A percentile compares a stretch with the other conserved stretches of the same genome.
phyloP scores from a whole-genome alignment of 257 asterid species.

The Thymus mandschuricus region DNA sequence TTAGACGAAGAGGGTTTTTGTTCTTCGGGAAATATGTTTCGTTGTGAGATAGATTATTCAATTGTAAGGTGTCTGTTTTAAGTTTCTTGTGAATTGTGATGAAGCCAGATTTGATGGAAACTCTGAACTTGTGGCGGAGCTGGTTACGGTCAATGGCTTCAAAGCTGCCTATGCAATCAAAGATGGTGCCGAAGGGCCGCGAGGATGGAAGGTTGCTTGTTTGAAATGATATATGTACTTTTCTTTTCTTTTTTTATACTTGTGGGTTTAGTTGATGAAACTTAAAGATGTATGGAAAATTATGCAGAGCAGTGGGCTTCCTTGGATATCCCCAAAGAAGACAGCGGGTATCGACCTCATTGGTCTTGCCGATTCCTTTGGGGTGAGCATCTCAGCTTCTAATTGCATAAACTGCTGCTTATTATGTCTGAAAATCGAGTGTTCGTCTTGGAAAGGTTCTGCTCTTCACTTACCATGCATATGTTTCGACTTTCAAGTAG shows the following conservation, averaged over 20 bases:
- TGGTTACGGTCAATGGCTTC: conserved; percentile 88
- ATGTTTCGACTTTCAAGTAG: not conserved
- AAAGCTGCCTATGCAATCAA: conserved; percentile 92
- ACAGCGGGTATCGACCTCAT: conserved; percentile 48
- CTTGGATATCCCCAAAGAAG: conserved; percentile 80
- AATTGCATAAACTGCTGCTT: not conserved
- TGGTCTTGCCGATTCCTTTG: conserved; percentile 38
- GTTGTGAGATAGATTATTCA: conserved; percentile 13
- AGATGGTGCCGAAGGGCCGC: conserved; percentile 92
- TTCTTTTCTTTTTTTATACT: not conserved
- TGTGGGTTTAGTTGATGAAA: conserved; percentile 16
- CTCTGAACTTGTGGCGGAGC: conserved; percentile 97
- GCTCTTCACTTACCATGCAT: not conserved
- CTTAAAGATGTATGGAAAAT: conserved; percentile 30
- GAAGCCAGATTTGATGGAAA: conserved; percentile 99
- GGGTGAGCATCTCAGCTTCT: conserved; percentile 33
- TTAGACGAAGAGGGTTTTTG: too few relatives aligned
- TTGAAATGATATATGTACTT: too few relatives aligned
- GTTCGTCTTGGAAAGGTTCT: not conserved
- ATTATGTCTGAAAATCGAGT: not conserved
- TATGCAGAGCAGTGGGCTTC: conserved; percentile 91
- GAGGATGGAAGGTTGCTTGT: conserved; percentile 76
- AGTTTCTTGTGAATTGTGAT: conserved; percentile 50
- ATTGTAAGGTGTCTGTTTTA: conserved; percentile 23
- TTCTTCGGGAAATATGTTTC: not conserved